Conservation (phyloP, 2,329 filamentous ascomycete species). For the Chaetomiaceae sp. region DNA sequence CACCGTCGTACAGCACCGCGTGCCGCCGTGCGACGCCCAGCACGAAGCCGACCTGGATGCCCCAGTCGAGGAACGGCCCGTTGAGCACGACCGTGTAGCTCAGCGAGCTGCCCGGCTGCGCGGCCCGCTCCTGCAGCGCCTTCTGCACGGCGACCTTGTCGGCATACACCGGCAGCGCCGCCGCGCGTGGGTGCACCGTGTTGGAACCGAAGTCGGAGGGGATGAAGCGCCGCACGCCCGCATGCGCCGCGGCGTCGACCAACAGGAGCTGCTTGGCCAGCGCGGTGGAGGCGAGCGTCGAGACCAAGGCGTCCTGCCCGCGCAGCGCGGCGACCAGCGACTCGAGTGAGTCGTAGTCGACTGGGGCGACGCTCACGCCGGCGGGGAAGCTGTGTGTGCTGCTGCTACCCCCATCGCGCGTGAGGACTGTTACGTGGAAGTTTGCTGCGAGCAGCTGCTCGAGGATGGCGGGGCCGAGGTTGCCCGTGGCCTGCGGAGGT, state of each 20-base stretch:
- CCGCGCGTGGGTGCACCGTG: slow-evolving; percentile 20
- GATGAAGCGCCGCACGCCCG: slow-evolving; percentile 53
- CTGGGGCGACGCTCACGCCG: slow-evolving; percentile 39
- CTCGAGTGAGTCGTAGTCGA: slow-evolving; percentile 39
- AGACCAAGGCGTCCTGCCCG: slow-evolving; percentile 51
- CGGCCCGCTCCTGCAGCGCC: slow-evolving; percentile 45
- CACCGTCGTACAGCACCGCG: slow-evolving; percentile 51
- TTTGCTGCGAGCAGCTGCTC: slow-evolving; percentile 27
- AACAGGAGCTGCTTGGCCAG: slow-evolving; percentile 44
- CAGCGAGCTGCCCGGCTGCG: slow-evolving; percentile 39
- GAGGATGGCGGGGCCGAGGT: slow-evolving; percentile 28
- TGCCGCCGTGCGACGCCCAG: slow-evolving; percentile 44
- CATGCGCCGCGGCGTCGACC: slow-evolving; percentile 50
- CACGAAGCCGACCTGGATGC: slow-evolving; percentile 45
- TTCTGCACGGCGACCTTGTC: slow-evolving; percentile 34
- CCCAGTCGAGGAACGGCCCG: slow-evolving; percentile 58
- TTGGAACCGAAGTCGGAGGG: slow-evolving; percentile 46
- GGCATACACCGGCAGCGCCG: slow-evolving; percentile 21
- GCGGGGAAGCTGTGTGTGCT: slow-evolving; percentile 26
- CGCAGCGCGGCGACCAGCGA: slow-evolving; percentile 42
- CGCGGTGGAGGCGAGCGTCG: slow-evolving; percentile 40
- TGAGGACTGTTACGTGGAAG: slow-evolving; percentile 48
- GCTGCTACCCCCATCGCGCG: slow-evolving; percentile 37
- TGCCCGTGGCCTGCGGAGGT: slow-evolving; percentile 28
- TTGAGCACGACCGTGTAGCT: slow-evolving; percentile 55